Base-by-base conservation (phyloP, 305 asterid species). In the Rubia occidens region DNA sequence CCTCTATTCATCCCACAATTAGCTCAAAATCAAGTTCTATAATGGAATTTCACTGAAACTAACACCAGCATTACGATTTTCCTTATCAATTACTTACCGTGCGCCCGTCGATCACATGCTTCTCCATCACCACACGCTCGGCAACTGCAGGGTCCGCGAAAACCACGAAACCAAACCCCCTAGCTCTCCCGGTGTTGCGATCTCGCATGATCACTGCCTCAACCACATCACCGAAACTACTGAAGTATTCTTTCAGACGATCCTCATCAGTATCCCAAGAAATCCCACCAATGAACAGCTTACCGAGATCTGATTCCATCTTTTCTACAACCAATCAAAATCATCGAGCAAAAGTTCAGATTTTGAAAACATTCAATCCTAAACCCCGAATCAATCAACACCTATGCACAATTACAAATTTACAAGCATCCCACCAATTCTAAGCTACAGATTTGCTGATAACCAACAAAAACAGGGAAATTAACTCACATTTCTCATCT, bases 251-350 rank as follows among this genome's bases (percentile, higher is more conserved):
- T 54, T 82, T 85, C 67, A 91, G 80, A 9, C 93, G 90, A 73
- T 85, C 95, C 75, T 88, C 97, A 75, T 83, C 87, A 18, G 97
- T 91, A 77, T 91, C 96, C 97, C 96, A 88, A 10, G 97, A 91
- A 74, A 91, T 89, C 83, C 97, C 97, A 83, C 97, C 97, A 47
- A 91, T 79, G 77, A 91, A 91, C 61, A 91, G 40, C 80, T 91
- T 91, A 66, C 95, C 91, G 79, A 82, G 79, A 72, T 86, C 95
- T 81, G 85, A 82, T 75, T 87, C 91, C 91, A 86, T 75, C 67
- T 64, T 75, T 86, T 76, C 83, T 72, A 69, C 79, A 76, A 71
- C 67, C 74, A 60, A 29, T 7, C 8, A 60, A 35, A 62, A 17
- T 11, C 9, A 53, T 15, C 54, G n/a, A 53, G 54, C 13, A 51